Evolutionary conservation across 2,329 filamentous ascomycete genomes (phyloP).

Genomic region (Ophiostoma perfectum): DNA sequence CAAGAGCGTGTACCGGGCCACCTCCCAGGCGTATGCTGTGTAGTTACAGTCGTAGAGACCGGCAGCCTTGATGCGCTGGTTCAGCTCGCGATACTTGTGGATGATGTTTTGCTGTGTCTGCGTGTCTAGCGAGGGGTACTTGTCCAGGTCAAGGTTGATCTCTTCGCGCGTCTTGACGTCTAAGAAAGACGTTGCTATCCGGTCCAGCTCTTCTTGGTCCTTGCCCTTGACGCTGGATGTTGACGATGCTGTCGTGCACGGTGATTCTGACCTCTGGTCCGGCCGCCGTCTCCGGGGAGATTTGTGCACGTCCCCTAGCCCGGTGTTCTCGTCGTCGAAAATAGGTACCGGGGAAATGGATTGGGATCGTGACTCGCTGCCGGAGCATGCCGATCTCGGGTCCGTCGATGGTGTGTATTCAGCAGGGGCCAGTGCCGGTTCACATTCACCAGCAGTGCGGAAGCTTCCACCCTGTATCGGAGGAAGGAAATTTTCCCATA

Average conservation of each 20-base stretch:
- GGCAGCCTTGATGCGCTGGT: conserved; percentile 64
- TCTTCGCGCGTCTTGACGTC: conserved; percentile 69
- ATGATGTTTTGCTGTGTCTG: conserved; percentile 70
- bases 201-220: neutral
- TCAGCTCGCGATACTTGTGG: conserved; percentile 72
- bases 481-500: conserved; percentile 82
- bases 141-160: conserved; percentile 67
- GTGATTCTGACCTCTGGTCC: neutral
- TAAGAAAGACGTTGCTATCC: conserved; percentile 52
- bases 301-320: conserved; percentile 33
- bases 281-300: neutral
- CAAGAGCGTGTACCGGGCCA: conserved; percentile 64
- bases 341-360: conserved; percentile 43
- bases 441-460: conserved; percentile 48
- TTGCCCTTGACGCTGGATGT: neutral
- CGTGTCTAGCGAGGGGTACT: conserved; percentile 73
- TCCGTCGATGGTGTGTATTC: neutral
- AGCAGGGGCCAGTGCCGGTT: neutral
- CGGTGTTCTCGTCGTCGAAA: conserved; percentile 38
- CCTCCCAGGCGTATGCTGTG: conserved; percentile 69
- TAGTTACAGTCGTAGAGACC: conserved; percentile 84
- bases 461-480: conserved; percentile 88
- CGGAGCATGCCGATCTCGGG: conserved; percentile 27
- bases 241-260: neutral
- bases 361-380: conserved; percentile 26